Percentiles rank a stretch among this genome's conserved stretches.
Evolutionary conservation across 345 rosid species (phyloP).

Genomic region (Corchorus capsularis): DNA sequence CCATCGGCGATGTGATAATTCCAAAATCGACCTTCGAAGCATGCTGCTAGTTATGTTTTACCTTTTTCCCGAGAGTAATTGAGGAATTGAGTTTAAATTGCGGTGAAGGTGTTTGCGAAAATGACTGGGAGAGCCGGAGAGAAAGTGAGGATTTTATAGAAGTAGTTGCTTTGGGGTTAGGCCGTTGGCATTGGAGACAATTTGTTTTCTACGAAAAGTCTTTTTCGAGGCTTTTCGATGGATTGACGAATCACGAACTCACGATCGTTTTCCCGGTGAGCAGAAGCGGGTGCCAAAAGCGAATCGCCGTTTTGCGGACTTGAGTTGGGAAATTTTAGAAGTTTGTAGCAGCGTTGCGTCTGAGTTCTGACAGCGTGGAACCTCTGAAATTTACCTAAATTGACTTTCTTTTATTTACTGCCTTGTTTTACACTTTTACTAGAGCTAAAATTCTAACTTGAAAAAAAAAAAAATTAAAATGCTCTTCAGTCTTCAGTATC

Average conservation of each 20-base stretch:
- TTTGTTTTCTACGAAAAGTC: background rate
- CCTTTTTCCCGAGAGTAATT: background rate
- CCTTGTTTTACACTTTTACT: no score
- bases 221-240: background rate
- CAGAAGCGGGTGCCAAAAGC: background rate
- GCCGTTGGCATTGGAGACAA: background rate
- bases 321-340: background rate
- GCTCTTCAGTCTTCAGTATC: no score
- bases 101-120: constrained; percentile 27
- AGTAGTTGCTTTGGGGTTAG: constrained; percentile 1
- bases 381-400: background rate
- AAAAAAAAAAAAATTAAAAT: no score
- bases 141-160: background rate
- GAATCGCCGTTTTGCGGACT: background rate
- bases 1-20: constrained; percentile 52
- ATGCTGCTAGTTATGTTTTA: constrained; percentile 16
- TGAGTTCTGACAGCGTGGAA: background rate
- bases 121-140: constrained; percentile 16
- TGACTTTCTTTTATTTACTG: no score
- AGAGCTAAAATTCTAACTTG: no score
- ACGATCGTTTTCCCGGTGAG: constrained; percentile 8
- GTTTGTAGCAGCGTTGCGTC: background rate
- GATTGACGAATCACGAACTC: background rate
- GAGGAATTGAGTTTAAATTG: background rate
- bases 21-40: constrained; percentile 60